Evolutionary conservation across 768 basidiomycete genomes (phyloP), one percentile per base, ranked within the genome.

Genomic region (Porpolomopsis calyptriformis): DNA sequence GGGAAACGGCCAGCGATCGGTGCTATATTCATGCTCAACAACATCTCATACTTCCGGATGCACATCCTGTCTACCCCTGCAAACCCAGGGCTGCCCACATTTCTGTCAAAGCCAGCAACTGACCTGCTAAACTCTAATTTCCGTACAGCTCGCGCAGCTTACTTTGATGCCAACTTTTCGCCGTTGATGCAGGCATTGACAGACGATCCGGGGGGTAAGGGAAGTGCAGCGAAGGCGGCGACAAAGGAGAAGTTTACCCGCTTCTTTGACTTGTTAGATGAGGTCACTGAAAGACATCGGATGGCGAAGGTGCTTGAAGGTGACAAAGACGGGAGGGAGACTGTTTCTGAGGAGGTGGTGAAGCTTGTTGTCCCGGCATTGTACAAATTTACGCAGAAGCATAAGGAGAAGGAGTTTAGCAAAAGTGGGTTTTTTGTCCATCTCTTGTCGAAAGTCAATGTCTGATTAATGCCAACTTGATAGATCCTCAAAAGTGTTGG

Each of bases 131-230:
- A 76, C 49, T 81, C 80, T 4, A 78, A 76, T 49, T 85, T 80
- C 65, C 78, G 86, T 29, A 87, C 79, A 0, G 82, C 87, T 35
- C 88, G 88, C 60, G 84, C 86, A 7, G 81, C 71, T 3, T 91
- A 91, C 61, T 87, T 87, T 49, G 87, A 89, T 50, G 69, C 82
- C 19, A 90, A 87, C 62, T 88, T 84, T 60, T 78, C 80, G 5
- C 81, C 84, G 9, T 64, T 90, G 41, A 77, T 90, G 67, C 82
- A 85, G 62, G 70, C 62, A 58, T 76, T 65, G 65, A 78, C 64
- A 20, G 74, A 78, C 40, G 80, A 82, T 46, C 74, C 79, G n/a
- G 62, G 60, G 42, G 68, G 61, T 24, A 77, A 75, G 50, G 73
- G 73, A 54, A 74, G 76, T 54, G 65, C 60, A 5, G 71, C 71